phyloP scores from a whole-genome alignment of 768 basidiomycete species.

The Leucosporidium creatinivorum region DNA sequence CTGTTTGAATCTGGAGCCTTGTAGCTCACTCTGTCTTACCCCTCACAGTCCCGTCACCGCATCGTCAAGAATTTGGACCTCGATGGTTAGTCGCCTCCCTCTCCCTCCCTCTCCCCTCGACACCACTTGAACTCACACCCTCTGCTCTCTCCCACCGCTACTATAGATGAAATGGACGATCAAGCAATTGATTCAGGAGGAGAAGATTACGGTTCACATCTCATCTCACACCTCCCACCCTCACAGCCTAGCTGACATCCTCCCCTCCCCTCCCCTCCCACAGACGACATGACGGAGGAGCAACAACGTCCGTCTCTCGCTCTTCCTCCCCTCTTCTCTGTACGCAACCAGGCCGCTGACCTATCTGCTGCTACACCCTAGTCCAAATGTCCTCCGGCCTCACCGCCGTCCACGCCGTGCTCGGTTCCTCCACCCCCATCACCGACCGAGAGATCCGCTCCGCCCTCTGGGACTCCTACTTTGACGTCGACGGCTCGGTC shows the following conservation, averaged over 20 bases:
- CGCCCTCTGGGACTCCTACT: constrained; percentile 77
- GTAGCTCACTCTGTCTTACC: neutral
- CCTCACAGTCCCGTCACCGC: constrained; percentile 70
- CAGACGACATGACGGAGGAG: constrained; percentile 58
- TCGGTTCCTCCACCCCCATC: constrained; percentile 58
- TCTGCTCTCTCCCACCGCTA: neutral
- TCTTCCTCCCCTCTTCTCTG: neutral
- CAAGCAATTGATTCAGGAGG: constrained; percentile 68
- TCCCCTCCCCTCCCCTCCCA: constrained; percentile 4
- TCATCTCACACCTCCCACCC: neutral
- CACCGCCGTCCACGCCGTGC: constrained; percentile 57
- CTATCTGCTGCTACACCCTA: constrained; percentile 43
- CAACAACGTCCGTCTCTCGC: constrained; percentile 57
- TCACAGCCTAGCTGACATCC: constrained; percentile 2
- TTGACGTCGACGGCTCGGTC: constrained; percentile 70
- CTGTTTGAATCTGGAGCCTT: neutral
- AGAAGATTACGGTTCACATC: constrained; percentile 39
- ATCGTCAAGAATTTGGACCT: constrained; percentile 79
- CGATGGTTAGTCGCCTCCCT: constrained; percentile 41
- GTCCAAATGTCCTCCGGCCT: constrained; percentile 62
- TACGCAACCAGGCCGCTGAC: neutral
- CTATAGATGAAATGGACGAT: constrained; percentile 48
- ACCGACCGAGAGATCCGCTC: constrained; percentile 69
- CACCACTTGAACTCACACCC: neutral
- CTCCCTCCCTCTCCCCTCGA: neutral